Percentiles rank a stretch among this genome's conserved stretches.
Conservation (phyloP, 1,139 yeast species). For the Diutina mesorugosa region DNA sequence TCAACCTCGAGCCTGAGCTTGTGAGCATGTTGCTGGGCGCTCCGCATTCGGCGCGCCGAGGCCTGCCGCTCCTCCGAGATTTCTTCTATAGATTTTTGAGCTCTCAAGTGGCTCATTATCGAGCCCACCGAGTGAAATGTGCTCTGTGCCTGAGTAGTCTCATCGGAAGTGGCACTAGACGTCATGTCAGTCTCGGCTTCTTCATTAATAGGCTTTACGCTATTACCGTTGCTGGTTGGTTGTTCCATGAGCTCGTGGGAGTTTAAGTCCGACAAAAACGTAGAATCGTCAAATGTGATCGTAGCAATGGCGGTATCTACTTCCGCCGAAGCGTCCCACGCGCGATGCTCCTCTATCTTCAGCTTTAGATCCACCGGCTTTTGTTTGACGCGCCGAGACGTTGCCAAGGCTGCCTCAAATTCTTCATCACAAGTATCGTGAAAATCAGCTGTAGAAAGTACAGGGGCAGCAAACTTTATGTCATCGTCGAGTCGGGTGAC, state of each 20-base stretch:
- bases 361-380: neutral
- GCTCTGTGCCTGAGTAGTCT: neutral
- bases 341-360: neutral
- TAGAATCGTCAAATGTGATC: constrained; percentile 41
- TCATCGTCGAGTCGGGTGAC: neutral
- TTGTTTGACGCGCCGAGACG: neutral
- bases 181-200: neutral
- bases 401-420: neutral
- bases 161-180: neutral
- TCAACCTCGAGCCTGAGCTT: constrained; percentile 19
- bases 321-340: neutral
- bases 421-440: neutral
- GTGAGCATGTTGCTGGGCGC: constrained; percentile 19
- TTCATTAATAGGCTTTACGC: neutral
- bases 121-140: neutral
- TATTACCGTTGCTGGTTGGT: neutral
- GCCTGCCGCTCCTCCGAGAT: neutral
- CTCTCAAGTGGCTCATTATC: neutral
- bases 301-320: constrained; percentile 8
- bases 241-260: neutral
- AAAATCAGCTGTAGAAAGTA: neutral
- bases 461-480: neutral
- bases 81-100: neutral
- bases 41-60: constrained; percentile 7
- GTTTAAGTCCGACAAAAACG: constrained; percentile 28